These are phyloP conservation scores for Fusarium nurragi DNA, from an alignment of 2,329 filamentous ascomycete species.

Conservation along the genomic window DNA sequence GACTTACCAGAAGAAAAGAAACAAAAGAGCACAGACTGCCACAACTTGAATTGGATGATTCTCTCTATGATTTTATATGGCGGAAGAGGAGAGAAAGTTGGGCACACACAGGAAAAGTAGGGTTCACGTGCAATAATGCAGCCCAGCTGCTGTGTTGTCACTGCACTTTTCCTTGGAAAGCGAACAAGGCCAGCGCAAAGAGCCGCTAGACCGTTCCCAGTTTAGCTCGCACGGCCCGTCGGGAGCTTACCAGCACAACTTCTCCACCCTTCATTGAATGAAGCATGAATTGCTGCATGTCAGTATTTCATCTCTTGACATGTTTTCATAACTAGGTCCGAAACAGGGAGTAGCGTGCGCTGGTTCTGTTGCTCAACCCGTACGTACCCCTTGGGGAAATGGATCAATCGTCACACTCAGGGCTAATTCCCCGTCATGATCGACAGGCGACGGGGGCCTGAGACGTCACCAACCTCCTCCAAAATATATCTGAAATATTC, in stretches of 20 bases:
- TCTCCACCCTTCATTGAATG: conserved; percentile 1
- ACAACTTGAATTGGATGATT: neutral
- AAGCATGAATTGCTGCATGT: neutral
- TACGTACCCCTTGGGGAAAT: neutral
- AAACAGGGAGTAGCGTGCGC: neutral
- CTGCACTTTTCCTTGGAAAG: conserved; percentile 17
- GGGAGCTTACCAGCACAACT: conserved; percentile 22
- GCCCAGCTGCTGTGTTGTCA: conserved; percentile 34
- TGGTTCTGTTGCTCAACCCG: no score
- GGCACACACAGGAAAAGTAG: conserved; percentile 17
- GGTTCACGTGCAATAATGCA: conserved; percentile 27
- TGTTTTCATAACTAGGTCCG: neutral
- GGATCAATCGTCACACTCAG: neutral
- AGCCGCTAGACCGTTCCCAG: conserved; percentile 8
- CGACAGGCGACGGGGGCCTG: conserved; percentile 9
- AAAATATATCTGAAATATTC: conserved; percentile 1
- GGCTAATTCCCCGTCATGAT: neutral
- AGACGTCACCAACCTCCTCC: conserved; percentile 27
- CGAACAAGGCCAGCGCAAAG: conserved; percentile 12
- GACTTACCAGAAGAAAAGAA: conserved; percentile 27
- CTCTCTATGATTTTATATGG: conserved; percentile 2
- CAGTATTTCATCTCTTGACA: neutral
- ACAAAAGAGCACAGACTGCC: neutral
- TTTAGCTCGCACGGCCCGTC: conserved; percentile 25
- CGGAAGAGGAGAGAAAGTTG: conserved; percentile 16